Conservation (phyloP, 2,329 filamentous ascomycete genomes). For the Neoarthrinium moseri region DNA sequence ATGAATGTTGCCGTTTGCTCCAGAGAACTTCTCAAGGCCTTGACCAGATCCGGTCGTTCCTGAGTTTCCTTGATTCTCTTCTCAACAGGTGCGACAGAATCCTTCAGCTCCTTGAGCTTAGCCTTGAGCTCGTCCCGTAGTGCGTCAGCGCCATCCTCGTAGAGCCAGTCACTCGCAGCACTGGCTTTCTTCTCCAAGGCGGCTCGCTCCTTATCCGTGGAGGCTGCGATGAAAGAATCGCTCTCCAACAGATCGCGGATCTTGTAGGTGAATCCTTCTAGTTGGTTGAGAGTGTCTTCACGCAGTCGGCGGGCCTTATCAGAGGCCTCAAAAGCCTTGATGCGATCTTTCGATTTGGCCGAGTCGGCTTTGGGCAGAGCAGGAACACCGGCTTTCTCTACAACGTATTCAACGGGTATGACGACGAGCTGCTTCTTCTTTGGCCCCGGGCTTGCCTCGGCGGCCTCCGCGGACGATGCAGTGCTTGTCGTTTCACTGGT, state of each 20-base stretch:
- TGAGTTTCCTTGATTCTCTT: slow-evolving; percentile 70
- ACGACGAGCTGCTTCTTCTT: slow-evolving; percentile 59
- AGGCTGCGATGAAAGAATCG: slow-evolving; percentile 69
- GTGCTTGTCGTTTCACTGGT: slow-evolving; percentile 30
- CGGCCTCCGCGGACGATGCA: slow-evolving; percentile 42
- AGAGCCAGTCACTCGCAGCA: slow-evolving; percentile 83
- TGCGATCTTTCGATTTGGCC: slow-evolving; percentile 61
- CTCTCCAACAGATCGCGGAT: slow-evolving; percentile 79
- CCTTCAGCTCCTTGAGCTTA: slow-evolving; percentile 74
- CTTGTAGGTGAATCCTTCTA: slow-evolving; percentile 93
- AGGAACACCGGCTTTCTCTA: slow-evolving; percentile 50
- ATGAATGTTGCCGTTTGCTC: slow-evolving; percentile 71
- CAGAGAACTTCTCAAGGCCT: slow-evolving; percentile 67
- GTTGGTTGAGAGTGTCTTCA: slow-evolving; percentile 85
- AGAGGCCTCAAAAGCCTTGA: slow-evolving; percentile 82
- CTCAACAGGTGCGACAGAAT: slow-evolving; percentile 75
- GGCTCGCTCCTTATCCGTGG: slow-evolving; percentile 66
- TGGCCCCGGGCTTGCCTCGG: slow-evolving; percentile 52
- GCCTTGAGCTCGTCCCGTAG: slow-evolving; percentile 71
- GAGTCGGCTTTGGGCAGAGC: slow-evolving; percentile 48
- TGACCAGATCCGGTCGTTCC: slow-evolving; percentile 69
- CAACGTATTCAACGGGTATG: slow-evolving; percentile 49
- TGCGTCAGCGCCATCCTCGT: slow-evolving; percentile 78
- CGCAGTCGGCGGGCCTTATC: slow-evolving; percentile 74
- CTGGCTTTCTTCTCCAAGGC: slow-evolving; percentile 67